A percentile compares a stretch with the other conserved stretches of the same genome.
phyloP scores from a whole-genome alignment of 805 yeast species.

The Sungouiozyma ichnusensis region DNA sequence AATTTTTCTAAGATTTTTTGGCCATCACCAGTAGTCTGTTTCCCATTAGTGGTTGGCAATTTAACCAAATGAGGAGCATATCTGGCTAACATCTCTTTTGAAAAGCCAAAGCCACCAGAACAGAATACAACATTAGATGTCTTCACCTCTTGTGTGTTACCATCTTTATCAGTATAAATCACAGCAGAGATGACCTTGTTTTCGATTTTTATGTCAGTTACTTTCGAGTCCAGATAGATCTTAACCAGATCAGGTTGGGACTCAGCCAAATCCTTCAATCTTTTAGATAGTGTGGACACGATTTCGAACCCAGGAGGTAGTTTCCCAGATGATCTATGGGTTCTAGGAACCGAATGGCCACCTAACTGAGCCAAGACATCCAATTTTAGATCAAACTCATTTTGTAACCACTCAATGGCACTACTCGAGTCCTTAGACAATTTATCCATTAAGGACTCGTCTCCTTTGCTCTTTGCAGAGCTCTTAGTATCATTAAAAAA shows the following conservation, averaged over 20 bases:
- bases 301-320: conserved; percentile 54
- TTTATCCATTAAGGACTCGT: conserved; percentile 46
- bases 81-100: conserved; percentile 30
- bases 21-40: conserved; percentile 50
- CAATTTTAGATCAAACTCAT: conserved; percentile 49
- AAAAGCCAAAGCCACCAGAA: conserved; percentile 47
- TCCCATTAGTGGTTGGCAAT: conserved; percentile 48
- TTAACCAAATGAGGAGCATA: conserved; percentile 37
- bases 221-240: conserved; percentile 33
- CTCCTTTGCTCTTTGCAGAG: conserved; percentile 55
- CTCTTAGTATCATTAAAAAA: conserved; percentile 58
- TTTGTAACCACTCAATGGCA: conserved; percentile 67
- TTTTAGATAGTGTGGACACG: conserved; percentile 35
- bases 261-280: conserved; percentile 27
- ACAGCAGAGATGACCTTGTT: conserved; percentile 33
- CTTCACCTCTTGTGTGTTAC: conserved; percentile 15
- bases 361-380: conserved; percentile 67
- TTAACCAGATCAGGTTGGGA: conserved; percentile 24
- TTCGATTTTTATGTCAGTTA: conserved; percentile 25
- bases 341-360: conserved; percentile 72
- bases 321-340: conserved; percentile 61
- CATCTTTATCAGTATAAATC: conserved; percentile 28
- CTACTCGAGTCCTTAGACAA: conserved; percentile 51
- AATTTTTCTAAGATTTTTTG: conserved; percentile 37
- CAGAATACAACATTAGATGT: conserved; percentile 37